A percentile compares a stretch with the other conserved stretches of the same genome.
These are phyloP conservation scores for Podaxis sp. DNA, from an alignment of 768 basidiomycete species.

Conservation along the genomic window DNA sequence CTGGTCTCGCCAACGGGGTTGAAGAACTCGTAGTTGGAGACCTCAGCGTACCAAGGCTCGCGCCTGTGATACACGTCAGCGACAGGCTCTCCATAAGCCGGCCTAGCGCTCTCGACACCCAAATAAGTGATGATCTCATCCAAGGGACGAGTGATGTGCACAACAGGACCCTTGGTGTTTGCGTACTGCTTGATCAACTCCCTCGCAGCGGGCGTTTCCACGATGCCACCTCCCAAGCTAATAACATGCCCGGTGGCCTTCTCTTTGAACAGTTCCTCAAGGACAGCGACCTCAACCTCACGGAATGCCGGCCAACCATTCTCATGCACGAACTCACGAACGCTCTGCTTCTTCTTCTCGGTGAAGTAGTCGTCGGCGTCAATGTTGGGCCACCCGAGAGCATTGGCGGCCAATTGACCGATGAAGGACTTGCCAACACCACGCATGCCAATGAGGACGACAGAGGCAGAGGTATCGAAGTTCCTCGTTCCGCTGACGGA, in stretches of 20 bases:
- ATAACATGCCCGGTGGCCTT: conserved; percentile 66
- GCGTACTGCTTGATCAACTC: conserved; percentile 68
- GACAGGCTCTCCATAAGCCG: conserved; percentile 86
- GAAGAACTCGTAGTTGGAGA: conserved; percentile 78
- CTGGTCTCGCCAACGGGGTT: conserved; percentile 56
- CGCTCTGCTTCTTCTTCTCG: conserved; percentile 52
- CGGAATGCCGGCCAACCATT: conserved; percentile 93
- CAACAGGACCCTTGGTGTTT: conserved; percentile 63
- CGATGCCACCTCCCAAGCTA: conserved; percentile 92
- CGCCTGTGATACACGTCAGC: conserved; percentile 82
- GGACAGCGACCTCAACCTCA: conserved; percentile 64
- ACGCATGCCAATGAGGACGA: conserved; percentile 92
- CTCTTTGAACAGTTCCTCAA: conserved; percentile 65
- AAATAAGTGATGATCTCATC: conserved; percentile 84
- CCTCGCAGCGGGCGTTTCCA: conserved; percentile 79
- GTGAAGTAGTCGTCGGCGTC: conserved; percentile 87
- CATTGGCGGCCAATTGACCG: conserved; percentile 70
- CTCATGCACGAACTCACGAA: conserved; percentile 76
- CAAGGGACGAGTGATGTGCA: conserved; percentile 79
- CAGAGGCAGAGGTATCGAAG: conserved; percentile 45
- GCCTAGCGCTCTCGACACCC: conserved; percentile 69
- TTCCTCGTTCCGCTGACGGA: conserved; percentile 39
- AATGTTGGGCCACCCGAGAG: conserved; percentile 67
- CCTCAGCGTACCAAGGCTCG: conserved; percentile 83
- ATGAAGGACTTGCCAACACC: conserved; percentile 94